phyloP scores from a whole-genome alignment of 1,139 yeast species.

The Spathaspora sp. region DNA sequence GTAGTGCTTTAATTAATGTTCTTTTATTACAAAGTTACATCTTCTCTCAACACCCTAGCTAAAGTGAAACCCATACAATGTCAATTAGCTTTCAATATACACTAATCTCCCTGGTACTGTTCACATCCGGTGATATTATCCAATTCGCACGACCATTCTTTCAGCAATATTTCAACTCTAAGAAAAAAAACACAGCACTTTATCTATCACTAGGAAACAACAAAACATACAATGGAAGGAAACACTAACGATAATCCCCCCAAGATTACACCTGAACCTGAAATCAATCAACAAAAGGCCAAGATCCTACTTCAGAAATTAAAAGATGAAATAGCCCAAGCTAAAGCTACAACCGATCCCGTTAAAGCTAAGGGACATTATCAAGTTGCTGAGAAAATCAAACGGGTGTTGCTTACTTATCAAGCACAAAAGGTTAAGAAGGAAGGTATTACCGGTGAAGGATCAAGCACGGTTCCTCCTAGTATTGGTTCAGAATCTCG shows the following conservation, averaged over 20 bases:
- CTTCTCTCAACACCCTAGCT: too few species aligned
- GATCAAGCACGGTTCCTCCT: neutral
- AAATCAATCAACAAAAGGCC: slow-evolving; percentile 14
- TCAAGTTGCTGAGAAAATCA: slow-evolving; percentile 66
- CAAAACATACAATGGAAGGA: neutral
- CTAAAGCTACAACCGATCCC: slow-evolving; percentile 48
- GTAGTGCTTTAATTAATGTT: too few species aligned
- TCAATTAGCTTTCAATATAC: too few species aligned
- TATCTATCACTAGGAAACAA: neutral
- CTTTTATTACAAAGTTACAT: too few species aligned
- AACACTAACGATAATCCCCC: neutral
- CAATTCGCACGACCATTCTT: neutral
- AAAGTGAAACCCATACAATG: too few species aligned
- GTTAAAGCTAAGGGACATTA: slow-evolving; percentile 71
- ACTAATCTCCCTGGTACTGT: neutral
- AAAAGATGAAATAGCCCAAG: slow-evolving; percentile 62
- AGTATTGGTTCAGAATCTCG: slow-evolving; percentile 1
- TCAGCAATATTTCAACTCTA: neutral
- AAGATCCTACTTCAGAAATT: slow-evolving; percentile 24
- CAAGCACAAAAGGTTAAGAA: slow-evolving; percentile 16
- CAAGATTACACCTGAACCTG: slow-evolving; percentile 16
- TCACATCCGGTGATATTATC: neutral
- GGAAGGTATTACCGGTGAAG: neutral
- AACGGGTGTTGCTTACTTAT: slow-evolving; percentile 43
- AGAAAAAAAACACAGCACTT: neutral